Base-by-base conservation (phyloP, 2,329 filamentous ascomycete species). In the Aspergillus cejpii region DNA sequence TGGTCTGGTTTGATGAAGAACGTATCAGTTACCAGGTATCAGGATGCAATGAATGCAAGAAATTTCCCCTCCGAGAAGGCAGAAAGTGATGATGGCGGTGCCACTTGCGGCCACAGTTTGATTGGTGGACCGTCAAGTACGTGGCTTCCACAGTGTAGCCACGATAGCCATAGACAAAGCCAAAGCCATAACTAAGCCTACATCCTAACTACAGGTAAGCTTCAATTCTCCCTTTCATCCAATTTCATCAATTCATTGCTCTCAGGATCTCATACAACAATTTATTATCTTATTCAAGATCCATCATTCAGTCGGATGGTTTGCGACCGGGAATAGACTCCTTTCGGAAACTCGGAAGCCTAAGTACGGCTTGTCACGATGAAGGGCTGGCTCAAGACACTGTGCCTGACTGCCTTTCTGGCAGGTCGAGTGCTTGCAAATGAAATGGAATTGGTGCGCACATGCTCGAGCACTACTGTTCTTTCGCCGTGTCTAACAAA, bases 381-480 rank as follows among this genome's bases (percentile, higher is more conserved):
- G 68, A 68, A 67, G 57, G 60, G 62, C 58, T 68, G 61, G 61
- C 56, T 67, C 49, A 57, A 59, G 49, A 57, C 62, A 23, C 56
- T 70, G 37, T 59, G 59, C 45, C 49, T 69, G 37, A 58, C 63
- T 46, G 65, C 65, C 51, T 53, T 69, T 36, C 48, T 70, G 41
- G 66, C 65, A 56, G 58, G 57, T 41, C 49, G 57, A 29, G 66
- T 63, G 29, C 56, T 70, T 49, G 70, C 68, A 29, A 69, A 74
- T 57, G 71, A 74, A 55, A 62, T 71, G 19, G 61, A 68, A 59
- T 58, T 74, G 55, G 72, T 74, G 55, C 51, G 65, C 27, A 39
- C 17, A 36, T 6, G 12, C 17, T 17, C 11, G 19, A 29, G 5
- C 8, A 17, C 14, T 34, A 2, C 14, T 34, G 1, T 34, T 11